Base-by-base conservation (phyloP, 495 filamentous ascomycete genomes). In the Coniosporium apollinis region DNA sequence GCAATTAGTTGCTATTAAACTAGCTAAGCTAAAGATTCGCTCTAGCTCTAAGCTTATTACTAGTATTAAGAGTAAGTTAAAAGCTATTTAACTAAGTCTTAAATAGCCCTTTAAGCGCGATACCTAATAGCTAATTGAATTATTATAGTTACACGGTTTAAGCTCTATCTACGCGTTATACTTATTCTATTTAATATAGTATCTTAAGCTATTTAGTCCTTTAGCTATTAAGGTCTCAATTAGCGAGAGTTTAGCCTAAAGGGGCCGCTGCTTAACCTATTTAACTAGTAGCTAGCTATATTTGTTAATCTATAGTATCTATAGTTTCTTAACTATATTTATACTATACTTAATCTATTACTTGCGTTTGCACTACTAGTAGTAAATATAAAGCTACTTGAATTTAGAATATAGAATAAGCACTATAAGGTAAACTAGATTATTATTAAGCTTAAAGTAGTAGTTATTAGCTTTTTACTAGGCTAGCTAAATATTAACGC, bases 291-390 rank as follows among this genome's bases (percentile, higher is more conserved):
- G n/a, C n/a, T n/a, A n/a, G n/a, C n/a, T n/a, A n/a, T n/a, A n/a
- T n/a, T n/a, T n/a, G n/a, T n/a, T n/a, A n/a, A n/a, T n/a, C n/a
- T n/a, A n/a, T n/a, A n/a, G n/a, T n/a, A n/a, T n/a, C n/a, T n/a
- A n/a, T n/a, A n/a, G n/a, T n/a, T n/a, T n/a, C n/a, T n/a, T n/a
- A n/a, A n/a, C n/a, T n/a, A n/a, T n/a, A n/a, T n/a, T n/a, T n/a
- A n/a, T n/a, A n/a, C n/a, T n/a, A n/a, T n/a, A n/a, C n/a, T 30
- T 26, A 14, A 37, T 37, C 35, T 18, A 37, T 15, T 37, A 17
- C 20, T 6, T 22, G 17, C 24, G 21, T 7, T 30, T 26, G 16
- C 30, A n/a, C 33, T 22, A 37, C n/a, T 17, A 20, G 17, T 30
- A 19, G 14, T 37, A 15, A 37, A 37, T 7, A 13, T n/a, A 37